Evolutionary conservation across 768 basidiomycete species (phyloP), one percentile per base, ranked within the genome.

Genomic region (Fibroporia radiculosa): DNA sequence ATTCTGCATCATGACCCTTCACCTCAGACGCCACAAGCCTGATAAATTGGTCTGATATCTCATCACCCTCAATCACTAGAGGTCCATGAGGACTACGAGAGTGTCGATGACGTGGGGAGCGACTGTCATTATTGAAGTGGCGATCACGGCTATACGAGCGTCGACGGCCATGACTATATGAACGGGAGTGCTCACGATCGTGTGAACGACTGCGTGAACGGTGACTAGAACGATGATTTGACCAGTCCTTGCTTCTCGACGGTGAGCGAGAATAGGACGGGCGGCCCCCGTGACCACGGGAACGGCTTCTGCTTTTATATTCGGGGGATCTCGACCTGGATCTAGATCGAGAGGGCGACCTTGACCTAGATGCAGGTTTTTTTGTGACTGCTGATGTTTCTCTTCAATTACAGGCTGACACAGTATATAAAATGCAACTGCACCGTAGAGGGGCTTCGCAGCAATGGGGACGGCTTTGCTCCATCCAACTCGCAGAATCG

Each of bases 391-490:
- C 18, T 32, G 13, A 16, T 38, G 19, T 48, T 43, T 20, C 2
- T 20, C 23, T 33, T 1, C n/a, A n/a, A n/a, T n/a, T n/a, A n/a
- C 12, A 23, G 26, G 28, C 13, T n/a, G 29, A 27, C n/a, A 25
- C 33, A 13, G 23, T 14, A 34, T 25, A 41, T 23, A 18, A 16
- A 14, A 19, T 6, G 22, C 7, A 31, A 11, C 4, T 24, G 47
- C 74, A 96, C 95, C 80, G 68, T 89, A 97, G 71, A 82, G 73
- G 49, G 82, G 72, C 61, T 82, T 84, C 1, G 74, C 67, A 24
- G 85, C 90, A 35, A 96, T 69, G 13, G 92, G 86, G 5, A 98
- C 88, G 1, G 93, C 89, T 66, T 98, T 98, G 59, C 95, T 95
- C 93, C 95, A 99, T 12, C 92, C 92, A 4, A 93, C 90, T 12